Percentiles rank a stretch among this genome's conserved stretches.
Conservation (phyloP, 352 stramenopile species). For the Pythium volutum region DNA sequence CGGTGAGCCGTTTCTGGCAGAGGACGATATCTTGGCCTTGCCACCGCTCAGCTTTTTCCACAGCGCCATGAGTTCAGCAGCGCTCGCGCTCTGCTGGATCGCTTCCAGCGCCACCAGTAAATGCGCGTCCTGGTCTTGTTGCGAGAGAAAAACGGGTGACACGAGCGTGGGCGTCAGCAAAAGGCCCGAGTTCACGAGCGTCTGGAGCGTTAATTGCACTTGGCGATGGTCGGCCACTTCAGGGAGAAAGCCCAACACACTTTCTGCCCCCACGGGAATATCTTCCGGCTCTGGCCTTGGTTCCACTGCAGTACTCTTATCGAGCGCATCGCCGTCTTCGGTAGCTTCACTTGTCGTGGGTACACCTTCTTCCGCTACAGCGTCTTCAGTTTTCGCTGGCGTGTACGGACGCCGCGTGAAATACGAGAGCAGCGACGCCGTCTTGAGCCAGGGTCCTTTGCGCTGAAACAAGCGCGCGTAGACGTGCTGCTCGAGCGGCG, state of each 20-base stretch:
- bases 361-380: background rate
- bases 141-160: conserved; percentile 27
- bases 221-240: conserved; percentile 23
- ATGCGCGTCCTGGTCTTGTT: conserved; percentile 23
- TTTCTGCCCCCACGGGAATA: background rate
- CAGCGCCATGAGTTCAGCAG: conserved; percentile 40
- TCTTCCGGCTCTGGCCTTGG: background rate
- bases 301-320: background rate
- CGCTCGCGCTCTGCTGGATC: conserved; percentile 49
- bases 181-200: conserved; percentile 38
- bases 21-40: conserved; percentile 20
- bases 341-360: conserved; percentile 5
- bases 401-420: conserved; percentile 25
- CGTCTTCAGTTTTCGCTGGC: background rate
- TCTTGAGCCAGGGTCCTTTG: conserved; percentile 74
- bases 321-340: conserved; percentile 4
- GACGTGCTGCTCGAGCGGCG: conserved; percentile 54
- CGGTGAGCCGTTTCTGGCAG: conserved; percentile 3
- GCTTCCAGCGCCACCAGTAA: conserved; percentile 38
- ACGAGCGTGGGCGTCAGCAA: conserved; percentile 33
- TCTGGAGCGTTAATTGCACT: conserved; percentile 44
- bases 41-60: conserved; percentile 59
- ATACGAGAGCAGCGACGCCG: conserved; percentile 56
- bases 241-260: conserved; percentile 5
- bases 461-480: conserved; percentile 79